Percentiles rank a stretch among this genome's conserved stretches.
Evolutionary conservation across 225 moss, liverwort and hornwort genomes (phyloP).

Genomic region (Straminergon stramineum): DNA sequence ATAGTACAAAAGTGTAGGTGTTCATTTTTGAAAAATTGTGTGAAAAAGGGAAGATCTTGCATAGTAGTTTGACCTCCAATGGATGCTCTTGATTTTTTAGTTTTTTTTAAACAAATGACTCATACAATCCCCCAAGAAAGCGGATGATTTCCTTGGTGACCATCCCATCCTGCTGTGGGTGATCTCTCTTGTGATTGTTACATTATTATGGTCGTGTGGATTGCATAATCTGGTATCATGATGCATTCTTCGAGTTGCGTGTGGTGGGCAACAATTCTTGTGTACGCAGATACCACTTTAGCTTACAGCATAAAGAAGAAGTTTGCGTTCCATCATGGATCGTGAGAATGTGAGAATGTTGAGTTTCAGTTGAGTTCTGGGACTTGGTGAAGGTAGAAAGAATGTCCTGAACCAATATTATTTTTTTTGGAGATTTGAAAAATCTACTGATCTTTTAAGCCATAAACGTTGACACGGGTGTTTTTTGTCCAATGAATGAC

Average conservation of each 20-base stretch:
- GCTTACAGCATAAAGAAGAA: too few relatives aligned
- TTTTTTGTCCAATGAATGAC: too few relatives aligned
- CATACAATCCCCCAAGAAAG: neutral
- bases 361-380: neutral
- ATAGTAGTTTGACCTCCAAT: neutral
- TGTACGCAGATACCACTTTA: neutral
- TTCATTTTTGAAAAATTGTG: neutral
- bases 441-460: neutral
- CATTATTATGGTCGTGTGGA: neutral
- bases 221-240: neutral
- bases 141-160: neutral
- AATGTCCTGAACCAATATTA: neutral
- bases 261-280: neutral
- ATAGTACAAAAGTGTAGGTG: rapidly evolving
- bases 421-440: neutral
- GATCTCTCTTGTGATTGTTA: neutral
- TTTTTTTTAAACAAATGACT: neutral
- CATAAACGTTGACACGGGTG: too few relatives aligned
- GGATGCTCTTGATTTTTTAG: neutral
- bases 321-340: neutral
- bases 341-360: too few relatives aligned
- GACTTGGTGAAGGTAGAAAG: neutral
- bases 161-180: neutral
- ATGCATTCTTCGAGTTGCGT: neutral
- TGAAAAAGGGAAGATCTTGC: neutral